A percentile compares a stretch with the other conserved stretches of the same genome.
Conservation (phyloP, 345 rosid genomes). For the Corchorus olitorius region DNA sequence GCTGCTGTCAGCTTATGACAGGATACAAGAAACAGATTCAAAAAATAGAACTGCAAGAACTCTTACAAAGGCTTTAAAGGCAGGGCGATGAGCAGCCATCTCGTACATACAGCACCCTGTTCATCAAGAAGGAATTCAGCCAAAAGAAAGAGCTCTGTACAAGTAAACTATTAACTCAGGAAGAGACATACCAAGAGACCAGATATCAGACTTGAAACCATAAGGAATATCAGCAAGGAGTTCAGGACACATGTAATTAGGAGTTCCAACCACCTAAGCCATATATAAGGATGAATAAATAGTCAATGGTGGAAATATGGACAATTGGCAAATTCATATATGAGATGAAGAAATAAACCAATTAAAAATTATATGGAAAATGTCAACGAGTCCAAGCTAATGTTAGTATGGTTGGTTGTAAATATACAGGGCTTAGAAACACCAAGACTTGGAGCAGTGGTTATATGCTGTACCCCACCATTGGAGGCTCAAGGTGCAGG, state of each 20-base stretch:
- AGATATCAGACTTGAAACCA: conserved; percentile 97
- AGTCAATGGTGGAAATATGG: conserved; percentile 22
- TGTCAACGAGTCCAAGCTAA: not conserved
- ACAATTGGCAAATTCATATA: not conserved
- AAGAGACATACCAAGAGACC: conserved; percentile 81
- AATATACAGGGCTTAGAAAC: not conserved
- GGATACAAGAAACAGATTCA: conserved; percentile 8
- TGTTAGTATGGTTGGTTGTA: not conserved
- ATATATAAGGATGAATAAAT: conserved; percentile 21
- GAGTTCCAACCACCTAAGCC: conserved; percentile 97
- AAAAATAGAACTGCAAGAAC: conserved; percentile 19
- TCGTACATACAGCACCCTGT: conserved; percentile 98
- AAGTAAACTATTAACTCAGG: not conserved
- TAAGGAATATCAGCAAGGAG: conserved; percentile 97
- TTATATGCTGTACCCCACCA: not conserved
- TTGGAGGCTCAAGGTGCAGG: conserved; percentile 5
- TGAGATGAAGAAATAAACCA: conserved; percentile 2
- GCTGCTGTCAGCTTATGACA: conserved; percentile 1
- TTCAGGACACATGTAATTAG: conserved; percentile 99
- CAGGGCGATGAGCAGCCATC: conserved; percentile 98
- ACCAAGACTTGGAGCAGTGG: not conserved
- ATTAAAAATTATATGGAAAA: not conserved
- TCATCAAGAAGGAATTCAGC: conserved; percentile 37
- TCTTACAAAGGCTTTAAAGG: conserved; percentile 99
- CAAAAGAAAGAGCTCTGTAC: not conserved